Conservation (phyloP, 2,329 filamentous ascomycete genomes). For the Leptographium radiaticola region DNA sequence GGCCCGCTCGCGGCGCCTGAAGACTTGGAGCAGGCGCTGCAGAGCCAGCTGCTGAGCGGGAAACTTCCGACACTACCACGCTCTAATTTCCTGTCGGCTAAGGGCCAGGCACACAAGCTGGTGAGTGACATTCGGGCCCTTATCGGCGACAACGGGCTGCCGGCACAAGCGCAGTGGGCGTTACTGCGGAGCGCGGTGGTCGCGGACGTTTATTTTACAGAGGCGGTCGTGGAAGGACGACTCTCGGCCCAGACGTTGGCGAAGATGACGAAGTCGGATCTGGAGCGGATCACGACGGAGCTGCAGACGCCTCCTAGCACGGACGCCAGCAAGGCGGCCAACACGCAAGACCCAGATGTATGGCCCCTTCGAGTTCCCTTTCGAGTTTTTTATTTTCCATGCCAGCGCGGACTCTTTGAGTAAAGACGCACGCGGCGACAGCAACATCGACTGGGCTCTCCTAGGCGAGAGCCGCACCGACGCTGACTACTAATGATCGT, state of each 20-base stretch:
- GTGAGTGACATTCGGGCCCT: neutral
- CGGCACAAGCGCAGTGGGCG: constrained; percentile 19
- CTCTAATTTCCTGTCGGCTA: neutral
- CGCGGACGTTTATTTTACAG: constrained; percentile 16
- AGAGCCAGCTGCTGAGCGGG: neutral
- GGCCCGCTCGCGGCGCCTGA: neutral
- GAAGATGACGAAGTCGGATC: neutral
- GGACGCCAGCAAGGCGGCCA: too few relatives aligned
- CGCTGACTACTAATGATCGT: neutral
- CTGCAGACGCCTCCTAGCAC: neutral
- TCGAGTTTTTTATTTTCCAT: neutral
- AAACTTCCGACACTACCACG: neutral
- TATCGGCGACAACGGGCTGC: constrained; percentile 4
- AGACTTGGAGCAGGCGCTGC: neutral
- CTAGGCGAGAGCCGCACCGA: neutral
- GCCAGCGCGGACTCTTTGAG: neutral
- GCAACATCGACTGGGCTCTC: neutral
- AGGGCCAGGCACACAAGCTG: neutral
- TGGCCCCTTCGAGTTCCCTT: neutral
- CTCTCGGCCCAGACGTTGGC: constrained; percentile 11
- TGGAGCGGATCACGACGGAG: neutral
- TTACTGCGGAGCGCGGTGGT: neutral
- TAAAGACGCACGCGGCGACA: neutral
- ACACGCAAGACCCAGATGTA: constrained; percentile 6
- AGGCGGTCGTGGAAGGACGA: constrained; percentile 16